Evolutionary conservation across 2,329 filamentous ascomycete genomes (phyloP).

Genomic region (Xylariaceae sp.): DNA sequence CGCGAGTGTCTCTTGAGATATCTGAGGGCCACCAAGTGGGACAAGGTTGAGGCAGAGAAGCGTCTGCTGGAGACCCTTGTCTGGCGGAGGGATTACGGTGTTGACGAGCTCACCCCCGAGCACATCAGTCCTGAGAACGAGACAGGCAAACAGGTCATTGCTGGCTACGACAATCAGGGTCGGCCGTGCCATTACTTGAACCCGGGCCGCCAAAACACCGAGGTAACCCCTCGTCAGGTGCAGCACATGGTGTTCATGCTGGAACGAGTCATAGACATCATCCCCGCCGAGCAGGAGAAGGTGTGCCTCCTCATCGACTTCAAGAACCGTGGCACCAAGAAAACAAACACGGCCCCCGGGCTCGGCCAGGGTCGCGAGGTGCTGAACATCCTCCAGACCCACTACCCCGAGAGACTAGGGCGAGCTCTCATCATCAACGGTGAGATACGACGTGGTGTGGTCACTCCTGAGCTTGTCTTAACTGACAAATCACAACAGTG

Average conservation of each 20-base stretch:
- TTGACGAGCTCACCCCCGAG: constrained; percentile 74
- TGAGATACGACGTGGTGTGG: constrained; percentile 37
- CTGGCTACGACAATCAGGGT: constrained; percentile 81
- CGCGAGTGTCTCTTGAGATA: constrained; percentile 90
- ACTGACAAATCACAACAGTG: constrained; percentile 46
- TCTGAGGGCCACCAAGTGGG: constrained; percentile 90
- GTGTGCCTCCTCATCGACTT: constrained; percentile 89
- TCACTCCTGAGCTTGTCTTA: not conserved
- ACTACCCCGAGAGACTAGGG: constrained; percentile 91
- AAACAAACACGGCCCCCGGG: constrained; percentile 65
- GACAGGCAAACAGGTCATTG: constrained; percentile 88
- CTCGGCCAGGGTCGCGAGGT: constrained; percentile 76
- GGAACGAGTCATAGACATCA: constrained; percentile 82
- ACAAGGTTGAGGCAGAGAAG: constrained; percentile 67
- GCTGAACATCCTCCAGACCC: constrained; percentile 86
- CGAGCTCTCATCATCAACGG: constrained; percentile 85
- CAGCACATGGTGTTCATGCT: constrained; percentile 96
- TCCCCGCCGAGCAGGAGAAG: constrained; percentile 82
- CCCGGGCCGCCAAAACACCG: constrained; percentile 89
- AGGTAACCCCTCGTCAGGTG: constrained; percentile 78
- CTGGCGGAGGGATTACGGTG: constrained; percentile 89
- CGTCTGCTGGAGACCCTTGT: constrained; percentile 76
- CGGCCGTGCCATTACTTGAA: constrained; percentile 90
- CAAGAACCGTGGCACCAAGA: constrained; percentile 69
- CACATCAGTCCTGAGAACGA: constrained; percentile 92